phyloP scores from a whole-genome alignment of 371 early-diverging fungal genomes.

The Zancudomyces culisetae region DNA sequence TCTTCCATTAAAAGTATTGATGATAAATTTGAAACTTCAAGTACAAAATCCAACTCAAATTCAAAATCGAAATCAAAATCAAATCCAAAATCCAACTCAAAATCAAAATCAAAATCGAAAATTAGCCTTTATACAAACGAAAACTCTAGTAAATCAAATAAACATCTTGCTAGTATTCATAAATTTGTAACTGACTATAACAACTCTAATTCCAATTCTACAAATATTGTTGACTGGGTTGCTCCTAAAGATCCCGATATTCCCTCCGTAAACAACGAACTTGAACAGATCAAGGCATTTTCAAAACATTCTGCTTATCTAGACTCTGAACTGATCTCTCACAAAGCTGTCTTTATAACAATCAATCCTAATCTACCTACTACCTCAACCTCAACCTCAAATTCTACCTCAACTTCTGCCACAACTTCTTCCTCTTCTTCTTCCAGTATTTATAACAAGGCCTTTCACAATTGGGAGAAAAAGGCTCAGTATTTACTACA shows the following conservation, averaged over 20 bases:
- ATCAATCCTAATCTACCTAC: constrained; percentile 30
- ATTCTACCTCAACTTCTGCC: too few relatives aligned
- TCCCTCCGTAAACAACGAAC: constrained; percentile 20
- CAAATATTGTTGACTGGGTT: constrained; percentile 21
- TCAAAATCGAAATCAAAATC: background rate
- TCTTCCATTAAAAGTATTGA: too few relatives aligned
- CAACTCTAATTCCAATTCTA: constrained; percentile 8
- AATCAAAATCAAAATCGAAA: background rate
- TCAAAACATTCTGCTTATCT: constrained; percentile 22
- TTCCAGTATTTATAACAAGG: constrained; percentile 46
- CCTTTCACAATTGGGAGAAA: constrained; percentile 67
- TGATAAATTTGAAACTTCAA: constrained; percentile 13
- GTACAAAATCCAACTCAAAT: background rate
- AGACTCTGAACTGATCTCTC: constrained; percentile 23
- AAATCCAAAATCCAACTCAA: background rate
- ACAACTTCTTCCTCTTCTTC: too few relatives aligned
- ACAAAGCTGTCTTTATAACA: constrained; percentile 21
- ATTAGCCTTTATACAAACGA: background rate
- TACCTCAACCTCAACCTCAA: constrained; percentile 29
- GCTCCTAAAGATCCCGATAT: constrained; percentile 23
- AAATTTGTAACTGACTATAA: too few relatives aligned
- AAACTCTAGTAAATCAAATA: background rate
- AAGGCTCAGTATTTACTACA: constrained; percentile 63
- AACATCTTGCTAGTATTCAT: background rate
- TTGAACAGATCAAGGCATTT: constrained; percentile 20